These are phyloP conservation scores for Phytopythium mirpurense DNA, from an alignment of 352 stramenopile species.

Conservation along the genomic window DNA sequence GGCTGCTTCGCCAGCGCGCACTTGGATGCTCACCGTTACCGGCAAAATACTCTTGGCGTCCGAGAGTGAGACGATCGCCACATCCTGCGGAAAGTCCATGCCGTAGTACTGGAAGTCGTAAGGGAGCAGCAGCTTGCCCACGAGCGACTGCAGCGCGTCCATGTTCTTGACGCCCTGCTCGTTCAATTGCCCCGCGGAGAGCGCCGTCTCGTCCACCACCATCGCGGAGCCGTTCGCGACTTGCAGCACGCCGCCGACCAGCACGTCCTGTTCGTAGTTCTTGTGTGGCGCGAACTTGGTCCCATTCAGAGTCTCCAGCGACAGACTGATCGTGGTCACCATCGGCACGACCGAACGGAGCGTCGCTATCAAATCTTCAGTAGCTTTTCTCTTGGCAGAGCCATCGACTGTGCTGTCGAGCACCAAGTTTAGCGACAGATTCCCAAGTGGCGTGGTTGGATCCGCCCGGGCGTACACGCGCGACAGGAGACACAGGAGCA, in stretches of 20 bases:
- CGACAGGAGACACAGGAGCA: constrained; percentile 63
- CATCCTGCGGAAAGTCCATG: constrained; percentile 80
- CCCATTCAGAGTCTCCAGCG: constrained; percentile 53
- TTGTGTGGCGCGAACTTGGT: constrained; percentile 67
- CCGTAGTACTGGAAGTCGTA: constrained; percentile 86
- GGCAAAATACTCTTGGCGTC: constrained; percentile 72
- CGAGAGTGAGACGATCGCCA: constrained; percentile 59
- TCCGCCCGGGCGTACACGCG: constrained; percentile 69
- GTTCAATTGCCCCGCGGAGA: constrained; percentile 61
- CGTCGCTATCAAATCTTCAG: constrained; percentile 21
- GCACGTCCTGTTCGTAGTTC: constrained; percentile 65
- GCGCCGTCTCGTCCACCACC: constrained; percentile 60
- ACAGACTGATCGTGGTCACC: constrained; percentile 43
- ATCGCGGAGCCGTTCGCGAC: constrained; percentile 59
- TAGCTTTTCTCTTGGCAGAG: constrained; percentile 15
- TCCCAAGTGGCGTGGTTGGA: constrained; percentile 54
- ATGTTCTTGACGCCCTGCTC: constrained; percentile 75
- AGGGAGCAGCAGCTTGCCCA: constrained; percentile 70
- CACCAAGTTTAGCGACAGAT: constrained; percentile 66
- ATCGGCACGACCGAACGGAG: constrained; percentile 52
- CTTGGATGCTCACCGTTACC: constrained; percentile 46
- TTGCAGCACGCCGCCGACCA: constrained; percentile 51
- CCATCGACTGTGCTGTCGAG: constrained; percentile 16
- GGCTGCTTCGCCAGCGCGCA: neutral
- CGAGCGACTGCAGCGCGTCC: constrained; percentile 56